Percentiles rank a stretch among this genome's conserved stretches.
These are phyloP conservation scores for Fragilariopsis cylindrus DNA, from an alignment of 108 stramenopile genomes.

Conservation along the genomic window DNA sequence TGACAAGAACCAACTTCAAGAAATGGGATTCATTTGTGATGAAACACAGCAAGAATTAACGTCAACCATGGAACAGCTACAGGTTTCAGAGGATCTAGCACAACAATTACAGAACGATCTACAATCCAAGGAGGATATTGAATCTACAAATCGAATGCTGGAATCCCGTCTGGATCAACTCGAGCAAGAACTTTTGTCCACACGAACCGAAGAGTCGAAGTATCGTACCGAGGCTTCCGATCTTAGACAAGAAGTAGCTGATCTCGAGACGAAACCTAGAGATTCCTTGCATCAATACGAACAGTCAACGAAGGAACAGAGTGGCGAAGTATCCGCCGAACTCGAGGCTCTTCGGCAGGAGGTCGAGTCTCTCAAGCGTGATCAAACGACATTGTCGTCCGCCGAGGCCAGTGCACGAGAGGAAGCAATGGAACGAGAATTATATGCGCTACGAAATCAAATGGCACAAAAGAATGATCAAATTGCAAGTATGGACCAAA, in stretches of 20 bases:
- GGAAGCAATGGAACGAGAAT: slow-evolving; percentile 23
- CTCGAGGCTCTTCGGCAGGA: slow-evolving; percentile 21
- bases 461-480: slow-evolving; percentile 29
- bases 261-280: slow-evolving; percentile 19
- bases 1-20: slow-evolving; percentile 12
- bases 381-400: slow-evolving; percentile 10
- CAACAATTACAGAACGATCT: slow-evolving; percentile 12
- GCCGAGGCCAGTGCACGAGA: slow-evolving; percentile 14
- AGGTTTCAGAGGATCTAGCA: neutral
- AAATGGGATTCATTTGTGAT: slow-evolving; percentile 13
- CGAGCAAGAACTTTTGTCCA: neutral
- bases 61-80: neutral
- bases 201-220: neutral
- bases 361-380: slow-evolving; percentile 22
- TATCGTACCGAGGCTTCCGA: neutral
- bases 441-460: slow-evolving; percentile 28
- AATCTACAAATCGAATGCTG: slow-evolving; percentile 7
- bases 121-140: slow-evolving; percentile 4
- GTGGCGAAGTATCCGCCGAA: slow-evolving; percentile 22
- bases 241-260: neutral
- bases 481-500: slow-evolving; percentile 41
- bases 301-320: slow-evolving; percentile 19
- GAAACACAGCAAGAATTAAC: slow-evolving; percentile 19
- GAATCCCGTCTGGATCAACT: neutral
- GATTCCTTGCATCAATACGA: neutral